Evolutionary conservation across 371 early-diverging fungal genomes (phyloP).

Genomic region (Syncephalis plumigaleata): DNA sequence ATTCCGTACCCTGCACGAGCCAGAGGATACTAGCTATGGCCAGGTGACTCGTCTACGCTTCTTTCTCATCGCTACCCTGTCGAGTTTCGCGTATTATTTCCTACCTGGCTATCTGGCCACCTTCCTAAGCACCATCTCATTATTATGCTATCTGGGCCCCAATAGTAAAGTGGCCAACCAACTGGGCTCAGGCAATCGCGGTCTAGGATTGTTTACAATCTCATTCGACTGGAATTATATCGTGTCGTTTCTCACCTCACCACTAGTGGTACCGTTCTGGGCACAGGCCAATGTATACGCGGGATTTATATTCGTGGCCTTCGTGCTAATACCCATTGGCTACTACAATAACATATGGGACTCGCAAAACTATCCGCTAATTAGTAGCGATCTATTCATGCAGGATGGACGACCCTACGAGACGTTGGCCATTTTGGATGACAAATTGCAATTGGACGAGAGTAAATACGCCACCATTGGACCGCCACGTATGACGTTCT

Average conservation of each 20-base stretch:
- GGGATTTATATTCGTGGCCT: conserved; percentile 41
- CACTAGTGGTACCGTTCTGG: conserved; percentile 23
- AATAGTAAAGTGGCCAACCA: conserved; percentile 28
- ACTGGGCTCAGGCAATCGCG: conserved; percentile 19
- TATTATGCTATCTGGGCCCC: conserved; percentile 22
- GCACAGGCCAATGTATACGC: conserved; percentile 11
- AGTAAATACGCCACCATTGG: background rate
- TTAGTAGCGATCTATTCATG: conserved; percentile 1
- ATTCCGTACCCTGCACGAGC: conserved; percentile 49
- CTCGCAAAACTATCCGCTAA: conserved; percentile 6
- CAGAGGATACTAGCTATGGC: conserved; percentile 9
- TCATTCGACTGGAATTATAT: conserved; percentile 16
- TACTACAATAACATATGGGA: conserved; percentile 41
- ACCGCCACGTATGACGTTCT: conserved; percentile 36
- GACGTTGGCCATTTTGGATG: background rate
- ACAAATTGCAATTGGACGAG: conserved; percentile 1
- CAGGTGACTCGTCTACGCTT: conserved; percentile 17
- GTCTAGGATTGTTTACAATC: conserved; percentile 17
- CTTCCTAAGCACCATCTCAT: conserved; percentile 20
- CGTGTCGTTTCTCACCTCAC: conserved; percentile 13
- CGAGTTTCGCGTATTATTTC: conserved; percentile 27
- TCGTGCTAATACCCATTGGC: conserved; percentile 53
- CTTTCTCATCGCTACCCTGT: conserved; percentile 34
- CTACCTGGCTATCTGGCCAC: conserved; percentile 38
- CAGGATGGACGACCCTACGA: background rate